Conservation (phyloP, 2,329 filamentous ascomycete genomes). For the Huntiella decipiens region DNA sequence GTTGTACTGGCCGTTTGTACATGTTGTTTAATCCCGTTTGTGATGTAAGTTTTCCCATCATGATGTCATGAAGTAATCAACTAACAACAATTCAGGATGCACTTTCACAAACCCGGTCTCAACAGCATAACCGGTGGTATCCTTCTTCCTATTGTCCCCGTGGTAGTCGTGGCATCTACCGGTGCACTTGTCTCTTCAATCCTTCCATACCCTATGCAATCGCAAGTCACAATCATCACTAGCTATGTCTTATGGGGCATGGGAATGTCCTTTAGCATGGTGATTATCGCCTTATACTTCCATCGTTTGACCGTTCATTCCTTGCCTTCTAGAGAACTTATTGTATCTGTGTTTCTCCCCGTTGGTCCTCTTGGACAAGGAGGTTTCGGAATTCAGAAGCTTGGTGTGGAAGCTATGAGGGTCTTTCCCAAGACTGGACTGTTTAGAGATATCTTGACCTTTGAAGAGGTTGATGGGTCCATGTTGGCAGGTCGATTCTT, state of each 20-base stretch:
- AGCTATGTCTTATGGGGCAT: constrained; percentile 53
- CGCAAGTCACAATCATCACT: constrained; percentile 41
- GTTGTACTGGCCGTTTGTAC: constrained; percentile 30
- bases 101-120: constrained; percentile 26
- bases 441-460: constrained; percentile 15
- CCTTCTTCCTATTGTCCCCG: constrained; percentile 46
- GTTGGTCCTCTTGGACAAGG: constrained; percentile 49
- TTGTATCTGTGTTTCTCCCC: constrained; percentile 49
- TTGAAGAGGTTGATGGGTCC: constrained; percentile 28
- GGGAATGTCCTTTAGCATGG: constrained; percentile 37
- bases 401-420: constrained; percentile 27
- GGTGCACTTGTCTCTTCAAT: constrained; percentile 45
- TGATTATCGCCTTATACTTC: constrained; percentile 49
- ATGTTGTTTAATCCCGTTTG: constrained; percentile 36
- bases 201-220: constrained; percentile 33
- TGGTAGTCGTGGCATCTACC: constrained; percentile 44
- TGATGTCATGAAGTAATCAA: neutral
- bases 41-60: constrained; percentile 26
- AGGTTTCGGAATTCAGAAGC: constrained; percentile 38
- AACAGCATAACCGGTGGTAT: constrained; percentile 44
- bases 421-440: constrained; percentile 21
- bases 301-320: constrained; percentile 48
- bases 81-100: constrained; percentile 16
- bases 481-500: constrained; percentile 36
- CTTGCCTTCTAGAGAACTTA: constrained; percentile 45